Evolutionary conservation across 2,329 filamentous ascomycete genomes (phyloP), one percentile per base, ranked within the genome.

Genomic region (Penicillium sp.): DNA sequence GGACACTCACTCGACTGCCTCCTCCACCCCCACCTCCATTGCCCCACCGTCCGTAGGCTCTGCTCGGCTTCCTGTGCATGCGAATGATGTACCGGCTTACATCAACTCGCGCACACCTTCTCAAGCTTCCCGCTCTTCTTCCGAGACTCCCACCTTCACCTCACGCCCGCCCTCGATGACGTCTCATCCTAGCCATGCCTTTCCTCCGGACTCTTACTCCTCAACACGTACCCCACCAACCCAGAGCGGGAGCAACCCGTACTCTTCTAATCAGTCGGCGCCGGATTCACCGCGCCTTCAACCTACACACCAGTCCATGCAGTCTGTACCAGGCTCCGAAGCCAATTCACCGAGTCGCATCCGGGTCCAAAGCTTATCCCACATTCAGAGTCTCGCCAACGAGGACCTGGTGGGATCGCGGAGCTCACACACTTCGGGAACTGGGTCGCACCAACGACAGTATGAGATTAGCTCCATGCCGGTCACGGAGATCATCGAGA

Each of bases 381-480:
- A 98, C 64, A 91, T 98, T 54, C 87, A 93, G 66, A 88, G 81
- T 64, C 85, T 98, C 55, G 89, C 88, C 24, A 83, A 79, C 56
- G 85, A 91, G 56, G 88, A 95, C 57, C 74, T 84, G 52, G 75
- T 84, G 64, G 82, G 61, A 69, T 77, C 70, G 67, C 77, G 71
- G 35, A 63, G 69, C 40, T 69, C 70, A 34, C 69, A 58, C 35
- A 53, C 72, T 54, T 67, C 72, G 38, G 64, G 70, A 31, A 66
- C 72, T 59, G 72, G 72, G 54, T 62, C 69, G 29, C 73, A 76
- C 46, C 78, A 81, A 53, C 77, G 78, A 48, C 80, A 83, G 65
- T 98, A 95, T 67, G 93, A 97, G 69, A 96, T 98, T 61, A 96
- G 90, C 71, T 87, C 82, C 46, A 97, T 98, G 91, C 93, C 93